phyloP scores from a whole-genome alignment of 768 basidiomycete genomes.

The Tubosaeta sp. region DNA sequence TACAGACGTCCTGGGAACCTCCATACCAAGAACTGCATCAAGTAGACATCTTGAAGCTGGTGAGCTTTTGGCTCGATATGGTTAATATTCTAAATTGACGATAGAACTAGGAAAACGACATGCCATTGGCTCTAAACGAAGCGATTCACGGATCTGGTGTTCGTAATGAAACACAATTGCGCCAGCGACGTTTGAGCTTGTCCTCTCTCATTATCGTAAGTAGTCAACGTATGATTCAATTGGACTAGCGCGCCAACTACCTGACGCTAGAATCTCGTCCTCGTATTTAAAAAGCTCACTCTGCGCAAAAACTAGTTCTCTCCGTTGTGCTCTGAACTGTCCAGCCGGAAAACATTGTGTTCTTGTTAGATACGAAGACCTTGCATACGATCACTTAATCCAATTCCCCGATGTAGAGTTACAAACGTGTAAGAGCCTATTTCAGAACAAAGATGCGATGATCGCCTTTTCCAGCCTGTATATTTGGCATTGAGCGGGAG shows the following conservation, averaged over 20 bases:
- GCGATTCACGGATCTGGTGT: conserved; percentile 4
- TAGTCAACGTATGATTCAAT: neutral
- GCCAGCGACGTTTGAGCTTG: conserved; percentile 11
- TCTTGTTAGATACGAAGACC: neutral
- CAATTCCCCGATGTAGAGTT: too few species aligned
- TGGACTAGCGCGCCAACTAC: neutral
- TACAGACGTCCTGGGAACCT: neutral
- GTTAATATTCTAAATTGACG: neutral
- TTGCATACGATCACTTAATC: neutral
- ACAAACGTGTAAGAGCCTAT: too few species aligned
- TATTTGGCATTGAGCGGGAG: too few species aligned
- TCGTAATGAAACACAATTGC: neutral
- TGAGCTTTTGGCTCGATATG: conserved; percentile 2
- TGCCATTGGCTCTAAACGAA: neutral
- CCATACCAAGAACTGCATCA: neutral
- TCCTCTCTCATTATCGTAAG: conserved; percentile 24
- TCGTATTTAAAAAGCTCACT: conserved; percentile 8
- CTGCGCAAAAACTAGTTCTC: neutral
- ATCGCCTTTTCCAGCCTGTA: too few species aligned
- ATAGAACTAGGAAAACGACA: conserved; percentile 9
- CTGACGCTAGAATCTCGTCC: conserved; percentile 21
- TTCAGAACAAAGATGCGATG: too few species aligned
- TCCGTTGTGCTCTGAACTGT: too few species aligned
- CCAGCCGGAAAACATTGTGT: neutral
- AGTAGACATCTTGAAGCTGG: neutral